Evolutionary conservation across 306 rosid species (phyloP), one percentile per base, ranked within the genome.

Genomic region (Trifolium repens): DNA sequence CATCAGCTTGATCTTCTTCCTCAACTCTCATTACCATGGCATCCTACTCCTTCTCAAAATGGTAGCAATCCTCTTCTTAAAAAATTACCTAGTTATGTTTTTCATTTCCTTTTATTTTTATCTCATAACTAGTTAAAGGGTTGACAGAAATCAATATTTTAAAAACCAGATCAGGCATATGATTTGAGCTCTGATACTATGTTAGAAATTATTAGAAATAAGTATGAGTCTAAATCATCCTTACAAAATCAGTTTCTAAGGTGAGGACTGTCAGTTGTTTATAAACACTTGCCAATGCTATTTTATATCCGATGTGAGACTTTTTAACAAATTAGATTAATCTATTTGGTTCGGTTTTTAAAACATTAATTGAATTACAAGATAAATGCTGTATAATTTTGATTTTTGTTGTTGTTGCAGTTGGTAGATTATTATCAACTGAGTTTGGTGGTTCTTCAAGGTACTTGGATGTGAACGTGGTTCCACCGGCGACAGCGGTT

Each of bases 1-100:
- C 77, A 81, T 73, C 99, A 96, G 78, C 98, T 92, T 57, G 88
- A 89, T 77, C 93, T 96, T 61, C 88, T 96, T 32, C 83, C 87
- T 7, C 87, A 74, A 60, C 85, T 86, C 62, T 83, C 81, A n/a
- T 79, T 94, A 39, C 87, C 96, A 7, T 94, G 98, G 97, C 96
- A 46, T 22, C 87, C 67, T 72, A n/a, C n/a, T 22, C 83, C 84
- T 85, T 77, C 94, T 60, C 90, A 90, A 84, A 75, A 57, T 8
- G 82, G 81, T 78, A 57, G 59, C 30, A 0, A 52, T 60, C 46
- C 4, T 15, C 12, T 74, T 71, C 66, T 54, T n/a, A 59, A 5
- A 27, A 59, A 59, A 17, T 59, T 59, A 22, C n/a, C n/a, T 26
- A 26, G 8, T 12, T 26, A 59, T 27, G 10, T 27, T 27, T 27